Base-by-base conservation (phyloP, 2,329 filamentous ascomycete species). In the Stemphylium vesicarium region DNA sequence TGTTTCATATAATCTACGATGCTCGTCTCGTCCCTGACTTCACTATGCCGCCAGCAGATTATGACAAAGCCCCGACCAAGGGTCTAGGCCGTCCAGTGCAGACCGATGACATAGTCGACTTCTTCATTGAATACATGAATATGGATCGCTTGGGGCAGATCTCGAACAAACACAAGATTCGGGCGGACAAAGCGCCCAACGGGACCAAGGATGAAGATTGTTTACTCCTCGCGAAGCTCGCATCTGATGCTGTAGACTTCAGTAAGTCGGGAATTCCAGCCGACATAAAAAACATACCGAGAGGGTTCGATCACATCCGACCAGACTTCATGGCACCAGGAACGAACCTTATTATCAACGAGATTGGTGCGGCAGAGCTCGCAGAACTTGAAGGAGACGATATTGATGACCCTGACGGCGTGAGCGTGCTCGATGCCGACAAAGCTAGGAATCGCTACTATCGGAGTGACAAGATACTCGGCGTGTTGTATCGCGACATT, bases 1-100 rank as follows among this genome's bases (percentile, higher is more conserved):
- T 91, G 0, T 96, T 90, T 73, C 89, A 92, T 60, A 77, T 96
- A 44, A 90, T 96, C 42, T 95, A 85, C 81, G 91, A 96, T 62
- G 63, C 74, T 0, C 68, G 72, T 0, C 79, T 86, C 0, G 71
- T 82, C 1, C 80, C 83, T 0, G 70, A 67, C 4, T 64, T 53
- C 0, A 78, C 75, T 0, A 85, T 80, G n/a, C 0, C 3, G 1
- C 85, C 92, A 0, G 91, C 91, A 0, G 85, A 92, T 59, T 96
- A 96, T 35, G 42, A 45, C 63, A 82, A 85, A 3, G 81, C 85
- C 1, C 79, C 84, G 0, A 13, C 89, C 0, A 56, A 80, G 0
- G 79, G 87, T 42, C 82, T 96, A n/a, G 79, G 82, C 7, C 80
- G 88, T 0, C 58, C 75, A 0, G 89, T 96, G 0, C 74, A 73